Conservation (phyloP, 1,284 basidiomycete genomes). For the Naganishia sp. region DNA sequence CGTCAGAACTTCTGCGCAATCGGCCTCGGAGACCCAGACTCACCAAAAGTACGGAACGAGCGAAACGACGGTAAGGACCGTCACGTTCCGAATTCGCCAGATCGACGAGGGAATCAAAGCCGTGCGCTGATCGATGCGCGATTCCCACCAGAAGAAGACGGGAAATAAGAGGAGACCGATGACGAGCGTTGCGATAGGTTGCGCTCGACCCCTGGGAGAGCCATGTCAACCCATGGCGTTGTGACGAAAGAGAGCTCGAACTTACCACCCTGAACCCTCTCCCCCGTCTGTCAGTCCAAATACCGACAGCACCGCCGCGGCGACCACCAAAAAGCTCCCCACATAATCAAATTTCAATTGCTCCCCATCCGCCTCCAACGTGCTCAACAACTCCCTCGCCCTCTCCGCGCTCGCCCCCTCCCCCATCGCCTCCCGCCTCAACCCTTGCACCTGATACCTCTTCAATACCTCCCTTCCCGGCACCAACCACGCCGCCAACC, state of each 20-base stretch:
- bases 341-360: conserved; percentile 45
- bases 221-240: background rate
- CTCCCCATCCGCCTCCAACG: conserved; percentile 34
- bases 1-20: background rate
- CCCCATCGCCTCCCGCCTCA: conserved; percentile 12
- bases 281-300: conserved; percentile 34
- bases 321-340: conserved; percentile 38
- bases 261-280: conserved; percentile 32
- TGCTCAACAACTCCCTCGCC: conserved; percentile 30
- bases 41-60: conserved; percentile 48
- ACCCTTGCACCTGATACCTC: conserved; percentile 23
- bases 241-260: background rate
- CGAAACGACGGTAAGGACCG: conserved; percentile 43
- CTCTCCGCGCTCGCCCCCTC: conserved; percentile 16
- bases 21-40: background rate
- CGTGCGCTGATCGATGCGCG: conserved; percentile 40
- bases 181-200: conserved; percentile 32
- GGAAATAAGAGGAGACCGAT: conserved; percentile 43
- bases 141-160: conserved; percentile 44
- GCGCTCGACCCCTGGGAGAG: conserved; percentile 27
- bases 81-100: conserved; percentile 50
- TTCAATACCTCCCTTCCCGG: conserved; percentile 31
- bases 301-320: conserved; percentile 27
- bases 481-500: conserved; percentile 34
- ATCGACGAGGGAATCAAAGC: conserved; percentile 45